Conservation (phyloP, 441 rosid genomes). For the Biscutella auriculata region DNA sequence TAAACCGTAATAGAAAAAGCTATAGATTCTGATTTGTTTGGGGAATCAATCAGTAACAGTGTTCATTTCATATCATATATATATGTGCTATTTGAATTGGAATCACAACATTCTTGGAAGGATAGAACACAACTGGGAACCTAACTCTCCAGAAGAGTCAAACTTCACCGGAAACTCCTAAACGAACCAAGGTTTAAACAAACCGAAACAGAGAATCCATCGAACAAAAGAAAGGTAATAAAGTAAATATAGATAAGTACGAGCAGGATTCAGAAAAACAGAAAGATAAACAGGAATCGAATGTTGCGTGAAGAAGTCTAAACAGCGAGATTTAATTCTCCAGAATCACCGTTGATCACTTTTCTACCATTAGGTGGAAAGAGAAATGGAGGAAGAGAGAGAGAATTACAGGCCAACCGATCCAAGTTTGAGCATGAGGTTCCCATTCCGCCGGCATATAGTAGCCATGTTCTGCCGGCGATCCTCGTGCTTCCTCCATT, state of each 20-base stretch:
- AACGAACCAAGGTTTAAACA: neutral
- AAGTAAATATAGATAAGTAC: neutral
- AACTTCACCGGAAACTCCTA: neutral
- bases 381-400: neutral
- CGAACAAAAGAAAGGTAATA: neutral
- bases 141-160: neutral
- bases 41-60: no score
- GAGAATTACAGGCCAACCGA: slow-evolving; percentile 87
- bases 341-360: neutral
- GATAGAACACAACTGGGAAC: neutral
- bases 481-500: slow-evolving; percentile 34
- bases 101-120: neutral
- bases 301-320: neutral
- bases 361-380: neutral
- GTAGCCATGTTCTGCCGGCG: slow-evolving; percentile 51
- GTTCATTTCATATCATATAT: no score
- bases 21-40: neutral
- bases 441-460: slow-evolving; percentile 97
- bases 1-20: neutral
- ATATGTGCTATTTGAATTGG: neutral
- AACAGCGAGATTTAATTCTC: neutral
- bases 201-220: neutral
- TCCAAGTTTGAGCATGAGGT: slow-evolving; percentile 79
- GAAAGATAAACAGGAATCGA: neutral
- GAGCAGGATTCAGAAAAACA: neutral